Evolutionary conservation across 2,329 filamentous ascomycete genomes (phyloP), one percentile per base, ranked within the genome.

Genomic region (Trichoderma sp.): DNA sequence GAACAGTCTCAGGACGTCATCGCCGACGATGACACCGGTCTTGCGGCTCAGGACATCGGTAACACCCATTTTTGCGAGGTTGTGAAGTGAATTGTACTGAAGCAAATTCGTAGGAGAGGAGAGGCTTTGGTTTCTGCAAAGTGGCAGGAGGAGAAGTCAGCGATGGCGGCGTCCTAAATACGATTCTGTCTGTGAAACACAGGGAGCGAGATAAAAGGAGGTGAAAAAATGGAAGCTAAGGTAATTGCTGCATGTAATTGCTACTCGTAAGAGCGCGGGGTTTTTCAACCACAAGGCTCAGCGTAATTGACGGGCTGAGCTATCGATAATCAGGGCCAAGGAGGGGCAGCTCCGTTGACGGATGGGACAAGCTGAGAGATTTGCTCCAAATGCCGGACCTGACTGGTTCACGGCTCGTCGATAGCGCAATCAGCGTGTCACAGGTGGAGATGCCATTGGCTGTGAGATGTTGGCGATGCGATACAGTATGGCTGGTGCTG

Each of bases 1-100:
- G 85, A 97, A 97, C 77, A 97, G 91, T 75, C 80, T 81, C 68
- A 84, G 78, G 70, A 85, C 83, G 75, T 85, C 83, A 73, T 85
- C 82, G 73, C 83, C 83, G 71, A 84, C 83, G 77, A 85, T 84
- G 78, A 85, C 83, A 72, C 83, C 83, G 70, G 82, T 74, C 81
- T 85, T 84, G 73, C 83, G 81, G 77, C 80, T 83, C 71, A 85
- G 78, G 71, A 83, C 81, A 72, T 80, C 78, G 66, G 73, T 74
- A 67, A 64, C 75, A 75, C 78, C 78, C 79, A 80, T 80, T 61
- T 60, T 79, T 75, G 74, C 73, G 72, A 71, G 74, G 69, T 68
- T 72, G 32, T 58, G 52, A n/a, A 32, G n/a, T 10, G 5, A 2
- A 65, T 12, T 48, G 52, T 57, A 22, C 27, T 32, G 32, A 48